Conservation (phyloP, 768 basidiomycete genomes). For the Cantharellus cinnabarinus region DNA sequence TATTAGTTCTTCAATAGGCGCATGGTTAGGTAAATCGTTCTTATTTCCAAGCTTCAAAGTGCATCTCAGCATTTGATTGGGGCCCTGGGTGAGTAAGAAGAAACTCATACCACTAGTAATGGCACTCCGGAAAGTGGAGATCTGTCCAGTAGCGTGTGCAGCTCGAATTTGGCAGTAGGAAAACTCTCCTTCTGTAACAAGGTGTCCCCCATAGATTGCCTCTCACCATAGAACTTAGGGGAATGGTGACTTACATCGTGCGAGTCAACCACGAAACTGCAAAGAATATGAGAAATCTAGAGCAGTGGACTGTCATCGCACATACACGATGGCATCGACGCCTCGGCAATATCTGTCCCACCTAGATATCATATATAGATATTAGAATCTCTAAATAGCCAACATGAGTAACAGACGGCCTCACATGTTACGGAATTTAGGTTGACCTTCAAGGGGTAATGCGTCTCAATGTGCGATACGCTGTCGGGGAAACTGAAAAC, state of each 20-base stretch:
- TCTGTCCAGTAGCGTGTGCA: constrained; percentile 58
- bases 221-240: neutral
- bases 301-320: neutral
- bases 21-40: constrained; percentile 64
- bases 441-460: constrained; percentile 37
- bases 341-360: constrained; percentile 62
- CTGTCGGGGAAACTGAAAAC: constrained; percentile 8
- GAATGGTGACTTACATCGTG: constrained; percentile 39
- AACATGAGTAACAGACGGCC: constrained; percentile 12
- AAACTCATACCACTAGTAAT: constrained; percentile 48
- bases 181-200: constrained; percentile 51
- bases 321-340: constrained; percentile 80
- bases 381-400: neutral
- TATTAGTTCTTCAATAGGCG: constrained; percentile 68
- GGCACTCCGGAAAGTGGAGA: constrained; percentile 50
- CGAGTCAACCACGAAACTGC: constrained; percentile 84
- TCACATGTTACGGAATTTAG: constrained; percentile 90
- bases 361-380: neutral
- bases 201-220: neutral
- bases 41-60: constrained; percentile 65
- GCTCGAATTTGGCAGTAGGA: constrained; percentile 62
- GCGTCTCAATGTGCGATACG: too few species aligned
- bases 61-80: neutral
- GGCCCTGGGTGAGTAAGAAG: neutral
- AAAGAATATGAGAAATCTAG: neutral